Evolutionary conservation across 306 rosid genomes (phyloP).

Genomic region (Rosa lucieae): DNA sequence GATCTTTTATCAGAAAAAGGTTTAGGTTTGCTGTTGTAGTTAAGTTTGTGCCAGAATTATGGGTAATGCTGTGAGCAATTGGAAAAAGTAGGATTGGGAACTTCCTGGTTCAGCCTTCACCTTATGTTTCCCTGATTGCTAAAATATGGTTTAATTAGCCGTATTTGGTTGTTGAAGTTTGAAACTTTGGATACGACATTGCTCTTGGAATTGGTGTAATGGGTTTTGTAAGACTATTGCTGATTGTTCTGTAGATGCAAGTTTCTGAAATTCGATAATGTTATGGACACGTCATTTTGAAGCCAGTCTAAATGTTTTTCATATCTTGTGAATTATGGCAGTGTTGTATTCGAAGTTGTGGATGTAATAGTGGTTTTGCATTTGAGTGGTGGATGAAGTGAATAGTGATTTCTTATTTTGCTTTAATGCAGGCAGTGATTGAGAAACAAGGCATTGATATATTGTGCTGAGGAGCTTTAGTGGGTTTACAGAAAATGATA

Average conservation of each 20-base stretch:
- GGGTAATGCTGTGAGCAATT: background rate
- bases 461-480: too few species aligned
- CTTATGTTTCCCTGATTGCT: background rate
- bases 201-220: background rate
- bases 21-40: background rate
- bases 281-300: background rate
- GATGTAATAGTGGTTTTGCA: too few species aligned
- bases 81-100: background rate
- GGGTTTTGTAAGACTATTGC: background rate
- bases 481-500: too few species aligned
- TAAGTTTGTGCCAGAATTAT: background rate
- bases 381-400: too few species aligned
- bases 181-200: background rate
- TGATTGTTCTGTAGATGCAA: background rate
- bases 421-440: too few species aligned
- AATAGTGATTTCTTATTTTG: too few species aligned
- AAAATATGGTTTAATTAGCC: background rate
- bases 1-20: background rate
- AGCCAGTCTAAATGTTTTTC: background rate
- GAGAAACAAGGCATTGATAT: too few species aligned
- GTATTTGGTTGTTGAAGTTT: slow-evolving; percentile 5
- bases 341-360: too few species aligned
- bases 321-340: too few species aligned
- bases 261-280: background rate
- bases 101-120: background rate